phyloP scores from a whole-genome alignment of 441 rosid species.

The Erodium chrysanthum region DNA sequence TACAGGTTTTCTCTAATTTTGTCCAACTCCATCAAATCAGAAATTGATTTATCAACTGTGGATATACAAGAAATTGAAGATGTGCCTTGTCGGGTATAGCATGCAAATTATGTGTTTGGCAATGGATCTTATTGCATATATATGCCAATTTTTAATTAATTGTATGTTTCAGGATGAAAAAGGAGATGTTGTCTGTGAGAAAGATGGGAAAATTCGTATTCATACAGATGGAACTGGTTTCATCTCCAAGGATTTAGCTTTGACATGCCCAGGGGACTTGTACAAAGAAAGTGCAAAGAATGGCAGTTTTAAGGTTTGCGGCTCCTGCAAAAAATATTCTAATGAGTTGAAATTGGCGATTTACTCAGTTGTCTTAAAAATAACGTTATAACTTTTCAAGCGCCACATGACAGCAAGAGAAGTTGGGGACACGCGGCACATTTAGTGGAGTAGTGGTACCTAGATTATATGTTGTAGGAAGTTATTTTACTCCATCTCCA shows the following conservation, averaged over 20 bases:
- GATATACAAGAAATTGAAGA: slow-evolving; percentile 27
- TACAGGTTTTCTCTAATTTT: slow-evolving; percentile 61
- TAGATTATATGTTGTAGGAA: no score
- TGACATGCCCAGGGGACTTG: slow-evolving; percentile 32
- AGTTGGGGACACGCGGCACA: no score
- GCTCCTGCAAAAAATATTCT: background rate
- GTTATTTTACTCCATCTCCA: no score
- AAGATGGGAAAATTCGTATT: slow-evolving; percentile 34
- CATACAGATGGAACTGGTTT: slow-evolving; percentile 79
- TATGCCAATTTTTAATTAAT: background rate
- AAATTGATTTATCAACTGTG: slow-evolving; percentile 33
- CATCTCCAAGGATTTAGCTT: slow-evolving; percentile 65
- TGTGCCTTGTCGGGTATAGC: slow-evolving; percentile 42
- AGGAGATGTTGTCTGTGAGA: slow-evolving; percentile 26
- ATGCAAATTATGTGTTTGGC: background rate
- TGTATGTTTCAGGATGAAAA: slow-evolving; percentile 34
- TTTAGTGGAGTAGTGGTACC: no score
- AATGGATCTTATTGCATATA: background rate
- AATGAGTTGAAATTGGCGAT: background rate
- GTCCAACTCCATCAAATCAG: slow-evolving; percentile 49
- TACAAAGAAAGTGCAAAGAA: background rate
- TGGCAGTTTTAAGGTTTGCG: slow-evolving; percentile 37
- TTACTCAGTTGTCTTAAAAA: background rate
- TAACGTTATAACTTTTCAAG: no score
- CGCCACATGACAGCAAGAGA: no score